Evolutionary conservation across 2,329 filamentous ascomycete species (phyloP).

Genomic region (Penicillium sp.): DNA sequence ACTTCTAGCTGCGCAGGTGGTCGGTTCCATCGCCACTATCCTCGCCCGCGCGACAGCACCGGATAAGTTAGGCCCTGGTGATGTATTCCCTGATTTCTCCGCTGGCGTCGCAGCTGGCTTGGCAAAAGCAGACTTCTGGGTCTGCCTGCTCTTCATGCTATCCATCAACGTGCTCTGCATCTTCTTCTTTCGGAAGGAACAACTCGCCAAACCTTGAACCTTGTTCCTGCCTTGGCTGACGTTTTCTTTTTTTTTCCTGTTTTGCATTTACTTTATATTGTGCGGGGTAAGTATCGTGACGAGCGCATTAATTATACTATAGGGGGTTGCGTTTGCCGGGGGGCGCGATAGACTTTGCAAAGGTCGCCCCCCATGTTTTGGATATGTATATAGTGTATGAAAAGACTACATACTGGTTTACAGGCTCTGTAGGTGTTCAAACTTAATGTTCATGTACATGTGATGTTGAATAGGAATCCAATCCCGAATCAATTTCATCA

Average conservation of each 20-base stretch:
- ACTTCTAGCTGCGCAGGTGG: slow-evolving; percentile 58
- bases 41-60: slow-evolving; percentile 60
- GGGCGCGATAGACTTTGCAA: background rate
- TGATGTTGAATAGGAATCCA: background rate
- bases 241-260: background rate
- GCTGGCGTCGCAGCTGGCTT: slow-evolving; percentile 39
- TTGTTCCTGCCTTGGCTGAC: background rate
- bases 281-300: background rate
- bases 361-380: background rate
- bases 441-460: background rate
- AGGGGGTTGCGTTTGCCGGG: background rate
- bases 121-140: slow-evolving; percentile 20
- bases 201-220: slow-evolving; percentile 41
- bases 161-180: slow-evolving; percentile 55
- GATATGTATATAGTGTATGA: slow-evolving; percentile 7
- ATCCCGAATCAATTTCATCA: background rate
- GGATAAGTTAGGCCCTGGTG: slow-evolving; percentile 58
- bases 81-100: slow-evolving; percentile 60
- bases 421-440: background rate
- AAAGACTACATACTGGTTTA: background rate
- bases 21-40: slow-evolving; percentile 63
- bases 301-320: background rate
- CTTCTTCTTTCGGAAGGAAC: slow-evolving; percentile 46
- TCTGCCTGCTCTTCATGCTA: slow-evolving; percentile 50
- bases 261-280: background rate